Percentiles rank a stretch among this genome's conserved stretches.
Conservation (phyloP, 371 early-diverging fungal species). For the Scutellospora calospora region DNA sequence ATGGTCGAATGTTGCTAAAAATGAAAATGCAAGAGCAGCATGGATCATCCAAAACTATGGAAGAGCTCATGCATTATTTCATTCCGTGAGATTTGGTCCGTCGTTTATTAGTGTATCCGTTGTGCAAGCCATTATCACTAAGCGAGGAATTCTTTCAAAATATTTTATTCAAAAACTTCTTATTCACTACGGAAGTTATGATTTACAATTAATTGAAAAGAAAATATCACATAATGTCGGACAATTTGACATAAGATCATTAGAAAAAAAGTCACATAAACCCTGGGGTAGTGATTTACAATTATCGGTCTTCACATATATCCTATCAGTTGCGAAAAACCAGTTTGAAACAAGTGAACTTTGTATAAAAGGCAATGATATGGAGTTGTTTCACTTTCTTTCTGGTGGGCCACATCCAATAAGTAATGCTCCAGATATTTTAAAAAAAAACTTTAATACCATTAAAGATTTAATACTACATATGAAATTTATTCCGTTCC, state of each 20-base stretch:
- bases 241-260: neutral
- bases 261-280: neutral
- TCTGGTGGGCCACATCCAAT: neutral
- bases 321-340: neutral
- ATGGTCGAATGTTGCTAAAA: neutral
- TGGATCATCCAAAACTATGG: conserved; percentile 24
- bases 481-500: neutral
- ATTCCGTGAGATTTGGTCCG: conserved; percentile 4
- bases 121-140: neutral
- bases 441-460: neutral
- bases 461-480: conserved; percentile 3
- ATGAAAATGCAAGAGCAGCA: neutral
- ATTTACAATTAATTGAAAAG: neutral
- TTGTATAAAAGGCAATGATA: neutral
- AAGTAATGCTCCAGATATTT: neutral
- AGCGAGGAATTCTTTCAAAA: neutral
- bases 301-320: neutral
- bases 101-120: neutral
- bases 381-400: neutral
- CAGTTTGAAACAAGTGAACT: neutral
- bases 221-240: neutral
- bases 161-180: conserved; percentile 34
- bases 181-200: conserved; percentile 16
- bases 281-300: conserved; percentile 10
- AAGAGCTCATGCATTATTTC: conserved; percentile 22